phyloP scores from a whole-genome alignment of 2,329 filamentous ascomycete genomes.

The Verticillium albo-atrum region DNA sequence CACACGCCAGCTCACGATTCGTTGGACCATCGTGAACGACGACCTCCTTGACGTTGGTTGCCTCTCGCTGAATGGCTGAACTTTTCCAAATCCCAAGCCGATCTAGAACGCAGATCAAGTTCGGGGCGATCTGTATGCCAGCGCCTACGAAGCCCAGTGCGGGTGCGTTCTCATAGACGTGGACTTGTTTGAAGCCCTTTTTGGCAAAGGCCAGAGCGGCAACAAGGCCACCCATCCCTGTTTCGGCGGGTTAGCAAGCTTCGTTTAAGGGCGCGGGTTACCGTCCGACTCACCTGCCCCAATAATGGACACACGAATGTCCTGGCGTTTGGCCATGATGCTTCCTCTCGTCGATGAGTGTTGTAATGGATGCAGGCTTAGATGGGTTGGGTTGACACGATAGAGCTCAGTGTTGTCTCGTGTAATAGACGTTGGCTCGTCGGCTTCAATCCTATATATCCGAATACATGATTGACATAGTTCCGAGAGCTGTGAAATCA shows the following conservation, averaged over 20 bases:
- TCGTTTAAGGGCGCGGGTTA: too few relatives aligned
- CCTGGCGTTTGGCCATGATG: slow-evolving; percentile 24
- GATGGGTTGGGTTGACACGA: too few relatives aligned
- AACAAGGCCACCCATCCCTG: slow-evolving; percentile 75
- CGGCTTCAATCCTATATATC: background rate
- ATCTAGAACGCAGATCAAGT: slow-evolving; percentile 73
- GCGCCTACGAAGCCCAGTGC: slow-evolving; percentile 77
- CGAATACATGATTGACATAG: background rate
- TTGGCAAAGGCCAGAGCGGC: slow-evolving; percentile 69
- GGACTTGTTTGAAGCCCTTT: slow-evolving; percentile 68
- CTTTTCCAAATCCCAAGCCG: slow-evolving; percentile 64
- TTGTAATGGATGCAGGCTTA: too few relatives aligned
- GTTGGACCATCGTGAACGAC: slow-evolving; percentile 53
- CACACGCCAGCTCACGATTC: slow-evolving; percentile 64
- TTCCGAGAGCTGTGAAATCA: background rate
- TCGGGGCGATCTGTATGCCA: slow-evolving; percentile 78
- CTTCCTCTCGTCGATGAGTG: background rate
- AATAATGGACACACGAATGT: slow-evolving; percentile 8
- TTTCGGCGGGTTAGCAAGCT: background rate
- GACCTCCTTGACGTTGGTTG: slow-evolving; percentile 61
- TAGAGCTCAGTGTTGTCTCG: too few relatives aligned
- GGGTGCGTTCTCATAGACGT: slow-evolving; percentile 68
- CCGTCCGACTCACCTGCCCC: background rate
- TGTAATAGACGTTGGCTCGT: too few relatives aligned
- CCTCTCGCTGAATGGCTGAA: slow-evolving; percentile 59